Conservation (phyloP, 768 basidiomycete species). For the Candolleomyces aberdarensis region DNA sequence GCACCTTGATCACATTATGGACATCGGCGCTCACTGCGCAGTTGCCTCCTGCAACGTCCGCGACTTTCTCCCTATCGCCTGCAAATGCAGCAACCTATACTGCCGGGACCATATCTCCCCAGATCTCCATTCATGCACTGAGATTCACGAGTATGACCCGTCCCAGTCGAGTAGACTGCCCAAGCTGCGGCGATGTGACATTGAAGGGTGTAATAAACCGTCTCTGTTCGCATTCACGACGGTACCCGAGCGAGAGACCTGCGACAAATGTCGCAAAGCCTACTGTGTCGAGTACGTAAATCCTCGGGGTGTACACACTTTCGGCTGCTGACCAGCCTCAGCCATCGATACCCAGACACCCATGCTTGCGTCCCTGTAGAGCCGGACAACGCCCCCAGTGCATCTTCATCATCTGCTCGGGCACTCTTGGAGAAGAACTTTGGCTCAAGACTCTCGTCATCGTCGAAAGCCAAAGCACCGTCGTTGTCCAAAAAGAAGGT, state of each 20-base stretch:
- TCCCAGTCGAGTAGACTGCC: not conserved
- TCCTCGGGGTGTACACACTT: not conserved
- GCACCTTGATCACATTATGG: conserved; percentile 16
- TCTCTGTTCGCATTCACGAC: conserved; percentile 42
- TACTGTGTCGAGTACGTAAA: conserved; percentile 61
- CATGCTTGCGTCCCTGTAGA: conserved; percentile 47
- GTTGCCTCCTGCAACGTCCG: conserved; percentile 52
- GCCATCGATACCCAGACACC: conserved; percentile 65
- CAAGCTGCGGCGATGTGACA: conserved; percentile 47
- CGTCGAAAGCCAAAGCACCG: conserved; percentile 19
- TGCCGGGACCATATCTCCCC: conserved; percentile 63
- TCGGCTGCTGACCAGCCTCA: conserved; percentile 19
- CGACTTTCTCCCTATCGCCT: conserved; percentile 78
- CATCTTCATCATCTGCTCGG: conserved; percentile 33
- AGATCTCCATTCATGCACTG: conserved; percentile 57
- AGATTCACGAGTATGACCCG: conserved; percentile 15
- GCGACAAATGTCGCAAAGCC: conserved; percentile 48
- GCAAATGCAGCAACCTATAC: conserved; percentile 55
- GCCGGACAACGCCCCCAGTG: conserved; percentile 19
- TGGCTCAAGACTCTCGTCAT: conserved; percentile 10
- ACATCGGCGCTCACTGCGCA: conserved; percentile 67
- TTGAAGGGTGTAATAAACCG: conserved; percentile 50
- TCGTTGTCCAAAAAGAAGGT: conserved; percentile 24
- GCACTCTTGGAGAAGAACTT: conserved; percentile 55
- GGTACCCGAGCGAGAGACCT: conserved; percentile 30